Evolutionary conservation across 805 yeast genomes (phyloP).

Genomic region (Cyberlindnera mississippiensis): DNA sequence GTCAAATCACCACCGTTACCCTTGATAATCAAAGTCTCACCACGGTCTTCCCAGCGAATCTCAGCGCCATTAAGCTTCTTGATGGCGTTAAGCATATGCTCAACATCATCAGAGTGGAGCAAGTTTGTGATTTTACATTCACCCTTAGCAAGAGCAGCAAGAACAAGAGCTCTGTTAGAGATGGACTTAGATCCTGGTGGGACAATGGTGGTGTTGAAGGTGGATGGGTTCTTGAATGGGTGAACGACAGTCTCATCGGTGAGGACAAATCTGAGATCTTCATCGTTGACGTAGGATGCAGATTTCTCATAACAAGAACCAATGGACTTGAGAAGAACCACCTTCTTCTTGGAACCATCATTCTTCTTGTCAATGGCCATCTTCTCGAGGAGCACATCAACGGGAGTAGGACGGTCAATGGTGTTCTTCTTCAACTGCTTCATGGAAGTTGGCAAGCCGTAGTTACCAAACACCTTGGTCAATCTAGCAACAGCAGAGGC

Average conservation of each 20-base stretch:
- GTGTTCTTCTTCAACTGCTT: conserved; percentile 64
- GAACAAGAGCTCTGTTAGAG: conserved; percentile 87
- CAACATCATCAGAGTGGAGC: conserved; percentile 94
- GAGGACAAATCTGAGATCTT: conserved; percentile 73
- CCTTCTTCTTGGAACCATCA: conserved; percentile 86
- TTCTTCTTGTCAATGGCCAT: conserved; percentile 97
- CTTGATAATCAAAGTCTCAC: conserved; percentile 79
- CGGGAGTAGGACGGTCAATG: conserved; percentile 67
- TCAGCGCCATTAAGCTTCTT: conserved; percentile 74
- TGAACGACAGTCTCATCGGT: conserved; percentile 76
- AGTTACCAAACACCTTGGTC: conserved; percentile 75
- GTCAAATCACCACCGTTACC: conserved; percentile 79
- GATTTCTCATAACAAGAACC: conserved; percentile 87
- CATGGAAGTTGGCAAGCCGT: conserved; percentile 78
- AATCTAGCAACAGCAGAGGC: conserved; percentile 94
- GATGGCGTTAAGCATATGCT: conserved; percentile 89
- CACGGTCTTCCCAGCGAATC: conserved; percentile 79
- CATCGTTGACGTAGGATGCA: conserved; percentile 81
- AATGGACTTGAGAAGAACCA: conserved; percentile 76
- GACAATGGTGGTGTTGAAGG: conserved; percentile 40
- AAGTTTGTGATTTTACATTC: conserved; percentile 78
- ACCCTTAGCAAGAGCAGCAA: conserved; percentile 91
- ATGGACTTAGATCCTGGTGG: conserved; percentile 99
- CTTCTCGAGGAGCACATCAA: conserved; percentile 67
- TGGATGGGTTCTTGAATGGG: conserved; percentile 40